These are phyloP conservation scores for Cicer cuneatum DNA, from an alignment of 306 rosid species.

Conservation along the genomic window DNA sequence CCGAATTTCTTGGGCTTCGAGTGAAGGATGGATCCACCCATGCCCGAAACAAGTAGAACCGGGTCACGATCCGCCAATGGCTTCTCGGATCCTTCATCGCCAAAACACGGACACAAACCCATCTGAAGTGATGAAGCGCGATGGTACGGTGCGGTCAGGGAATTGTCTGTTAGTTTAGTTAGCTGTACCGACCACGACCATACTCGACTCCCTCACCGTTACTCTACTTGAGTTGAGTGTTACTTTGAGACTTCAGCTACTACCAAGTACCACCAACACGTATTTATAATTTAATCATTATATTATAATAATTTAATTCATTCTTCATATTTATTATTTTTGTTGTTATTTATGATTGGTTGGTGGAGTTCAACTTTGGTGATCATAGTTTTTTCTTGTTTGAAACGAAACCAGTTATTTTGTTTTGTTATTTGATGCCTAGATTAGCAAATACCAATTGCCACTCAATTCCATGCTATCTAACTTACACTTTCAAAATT, in stretches of 20 bases:
- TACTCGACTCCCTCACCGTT: neutral
- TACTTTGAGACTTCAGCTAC: neutral
- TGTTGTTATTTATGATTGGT: neutral
- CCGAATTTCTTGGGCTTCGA: constrained; percentile 71
- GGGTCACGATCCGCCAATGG: constrained; percentile 65
- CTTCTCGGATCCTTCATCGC: constrained; percentile 45
- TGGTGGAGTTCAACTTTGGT: neutral
- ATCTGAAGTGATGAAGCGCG: neutral
- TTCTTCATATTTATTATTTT: too few relatives aligned
- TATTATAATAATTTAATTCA: too few relatives aligned
- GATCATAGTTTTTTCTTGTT: neutral
- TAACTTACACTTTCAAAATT: too few relatives aligned
- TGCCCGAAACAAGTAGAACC: constrained; percentile 78
- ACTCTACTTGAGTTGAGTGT: too few relatives aligned
- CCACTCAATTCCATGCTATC: too few relatives aligned
- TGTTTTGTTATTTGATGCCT: too few relatives aligned
- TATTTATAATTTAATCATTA: constrained; percentile 2
- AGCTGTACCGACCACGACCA: neutral
- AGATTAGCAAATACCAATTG: too few relatives aligned
- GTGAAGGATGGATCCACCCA: constrained; percentile 86
- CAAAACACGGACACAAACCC: constrained; percentile 60
- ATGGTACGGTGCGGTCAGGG: neutral
- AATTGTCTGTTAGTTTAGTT: neutral
- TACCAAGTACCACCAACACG: neutral
- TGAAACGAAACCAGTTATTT: neutral